Evolutionary conservation across 768 basidiomycete genomes (phyloP), one percentile per base, ranked within the genome.

Genomic region (Postia placenta): DNA sequence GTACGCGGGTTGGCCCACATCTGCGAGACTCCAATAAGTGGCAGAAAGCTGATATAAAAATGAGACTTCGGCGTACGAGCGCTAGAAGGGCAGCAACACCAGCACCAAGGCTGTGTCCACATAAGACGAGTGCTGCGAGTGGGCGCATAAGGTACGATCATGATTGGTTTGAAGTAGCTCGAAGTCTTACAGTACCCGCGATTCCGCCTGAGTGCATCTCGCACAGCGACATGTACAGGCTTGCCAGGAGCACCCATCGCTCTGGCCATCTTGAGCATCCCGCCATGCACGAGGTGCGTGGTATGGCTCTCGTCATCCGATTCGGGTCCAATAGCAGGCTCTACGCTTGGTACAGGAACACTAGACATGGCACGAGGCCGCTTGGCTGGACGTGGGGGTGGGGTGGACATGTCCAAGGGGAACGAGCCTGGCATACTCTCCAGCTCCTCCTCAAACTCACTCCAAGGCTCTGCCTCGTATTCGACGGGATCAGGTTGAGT

Each of bases 1-100:
- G 83, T 91, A 53, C 69, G 74, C 17, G 87, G 86, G 60, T 90
- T 86, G 1, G 88, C 86, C 89, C 89, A 92, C 78, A 87, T 85
- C 88, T 90, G 52, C 5, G 27, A 25, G 11, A 33, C 9, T 33
- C 7, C 9, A 33, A 15, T 33, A 33, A 33, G 30, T 33, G 30
- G 30, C 7, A 33, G 7, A 7, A 33, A n/a, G n/a, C n/a, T n/a
- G n/a, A n/a, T n/a, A n/a, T n/a, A n/a, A n/a, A n/a, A n/a, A n/a
- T n/a, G n/a, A n/a, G n/a, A n/a, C n/a, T n/a, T n/a, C n/a, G n/a
- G 64, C 79, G 62, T 56, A 85, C 86, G 68, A 92, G 66, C 38
- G 82, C 87, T 36, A 91, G 70, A 23, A 92, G 69, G 2, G 79
- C 76, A 30, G 85, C 87, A 2, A 92, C 86, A 1, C 87, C 90